Evolutionary conservation across 2,329 filamentous ascomycete genomes (phyloP), one percentile per base, ranked within the genome.

Genomic region (Epichloe amarillans): DNA sequence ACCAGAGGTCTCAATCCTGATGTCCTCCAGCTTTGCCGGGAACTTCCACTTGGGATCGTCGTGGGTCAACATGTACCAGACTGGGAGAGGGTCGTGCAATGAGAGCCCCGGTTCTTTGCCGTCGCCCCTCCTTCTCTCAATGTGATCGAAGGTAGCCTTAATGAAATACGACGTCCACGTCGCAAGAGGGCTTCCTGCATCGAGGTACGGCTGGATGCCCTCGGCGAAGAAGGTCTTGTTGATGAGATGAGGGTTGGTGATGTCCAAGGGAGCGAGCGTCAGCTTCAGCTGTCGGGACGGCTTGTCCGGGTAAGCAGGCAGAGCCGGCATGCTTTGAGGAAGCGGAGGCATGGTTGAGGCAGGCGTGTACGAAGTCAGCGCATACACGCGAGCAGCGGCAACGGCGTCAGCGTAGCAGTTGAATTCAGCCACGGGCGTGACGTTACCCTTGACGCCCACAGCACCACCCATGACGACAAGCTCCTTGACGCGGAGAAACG

Each of bases 401-500:
- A 87, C 76, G 19, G 86, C 75, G 64, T 98, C 94, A 52, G 93
- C 90, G 62, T 88, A 95, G 52, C 85, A 86, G 72, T 98, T 98
- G 77, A 98, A 98, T 66, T 98, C 93, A 55, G 87, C 88, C 12
- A 84, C 79, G 2, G 93, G 91, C 44, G 81, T 83, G 61, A 87
- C 82, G 66, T 98, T 98, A 58, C 93, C 93, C 47, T 82, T 77
- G 43, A 82, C 71, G 53, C 86, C 75, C 50, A 98, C 78, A 23
- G 87, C 83, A 53, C 93, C 93, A 53, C 91, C 93, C 93, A 98
- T 98, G 45, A 96, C 86, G 4, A 95, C 84, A 3, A 98, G 78
- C 67, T 97, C 89, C 66, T 94, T 95, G 46, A 83, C 87, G 42
- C 82, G 81, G 50, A 98, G 74, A 66, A 98, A 96, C 0, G 89